Conservation (phyloP, 192 early-diverging fungal genomes). For the Backusella tuberculispora region DNA sequence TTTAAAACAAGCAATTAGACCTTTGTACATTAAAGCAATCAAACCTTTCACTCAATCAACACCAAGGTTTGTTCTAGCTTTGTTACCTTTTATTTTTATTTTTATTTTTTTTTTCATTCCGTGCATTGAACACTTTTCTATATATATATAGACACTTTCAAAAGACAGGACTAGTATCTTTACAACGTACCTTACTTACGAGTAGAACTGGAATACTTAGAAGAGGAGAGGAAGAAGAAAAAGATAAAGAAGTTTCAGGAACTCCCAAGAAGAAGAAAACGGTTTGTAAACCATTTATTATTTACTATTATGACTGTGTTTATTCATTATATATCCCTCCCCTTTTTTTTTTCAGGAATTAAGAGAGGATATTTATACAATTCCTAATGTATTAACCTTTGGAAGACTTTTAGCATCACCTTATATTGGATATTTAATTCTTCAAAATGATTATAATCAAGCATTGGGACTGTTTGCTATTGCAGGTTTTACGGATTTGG, state of each 20-base stretch:
- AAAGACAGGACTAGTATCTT: neutral
- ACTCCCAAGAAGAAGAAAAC: slow-evolving; percentile 1
- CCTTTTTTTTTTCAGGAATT: neutral
- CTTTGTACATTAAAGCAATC: slow-evolving; percentile 3
- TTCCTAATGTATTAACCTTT: slow-evolving; percentile 89
- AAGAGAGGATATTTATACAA: slow-evolving; percentile 84
- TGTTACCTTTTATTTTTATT: neutral
- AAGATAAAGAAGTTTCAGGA: neutral
- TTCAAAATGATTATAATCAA: slow-evolving; percentile 66
- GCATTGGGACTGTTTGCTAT: slow-evolving; percentile 80
- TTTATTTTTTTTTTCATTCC: neutral
- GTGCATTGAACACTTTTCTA: neutral
- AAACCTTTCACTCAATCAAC: neutral
- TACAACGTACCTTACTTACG: neutral
- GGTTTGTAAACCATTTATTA: neutral
- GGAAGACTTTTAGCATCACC: slow-evolving; percentile 80
- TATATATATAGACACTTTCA: neutral
- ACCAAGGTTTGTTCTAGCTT: neutral
- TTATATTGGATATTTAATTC: slow-evolving; percentile 88
- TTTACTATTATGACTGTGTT: neutral
- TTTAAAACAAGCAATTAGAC: slow-evolving; percentile 1
- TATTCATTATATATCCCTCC: neutral
- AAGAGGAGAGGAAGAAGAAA: neutral
- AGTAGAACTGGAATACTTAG: neutral
- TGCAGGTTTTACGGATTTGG: slow-evolving; percentile 84